Base-by-base conservation (phyloP, 495 filamentous ascomycete genomes). In the Talaromyces thailandensis region DNA sequence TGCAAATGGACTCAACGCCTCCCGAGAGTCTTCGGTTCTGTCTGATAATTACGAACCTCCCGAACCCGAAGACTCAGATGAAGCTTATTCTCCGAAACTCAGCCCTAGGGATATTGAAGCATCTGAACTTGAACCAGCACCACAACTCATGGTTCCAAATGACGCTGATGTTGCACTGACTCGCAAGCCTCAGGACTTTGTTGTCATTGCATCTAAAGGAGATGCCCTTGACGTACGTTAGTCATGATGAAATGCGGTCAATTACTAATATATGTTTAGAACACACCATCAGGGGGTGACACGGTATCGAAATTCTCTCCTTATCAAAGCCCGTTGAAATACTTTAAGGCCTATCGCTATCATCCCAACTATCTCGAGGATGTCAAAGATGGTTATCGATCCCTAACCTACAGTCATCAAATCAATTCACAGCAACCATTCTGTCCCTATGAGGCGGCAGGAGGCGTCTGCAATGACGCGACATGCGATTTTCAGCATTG, bases 371-470 rank as follows among this genome's bases (percentile, higher is more conserved):
- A 84, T 75, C 73, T 79, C 59, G 68, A 89, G 29, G 74, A 84
- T 48, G 86, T 94, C 64, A 69, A 86, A 59, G 86, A 84, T 67
- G 93, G 92, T 58, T 86, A 91, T 70, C 87, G 86, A 72, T 98
- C 95, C 64, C 78, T 95, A 81, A 97, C 91, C 51, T 98, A 93
- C 77, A 97, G 91, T 71, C 86, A 93, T 73, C 84, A 84, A 61
- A 93, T 98, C 71, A 82, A 97, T 69, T 76, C 88, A 6, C 79
- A 83, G 65, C 86, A 80, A 64, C 82, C 81, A 56, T 62, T 98
- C 21, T 98, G 94, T 71, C 85, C 79, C 2, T 87, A 80, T 67
- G 92, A 95, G 69, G 71, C 88, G 64, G 76, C 79, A 35, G 88
- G 87, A 32, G 88, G 90, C 57, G 79, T 83, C 60, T 98, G 94